These are phyloP conservation scores for Pseudohalonectria lignicola DNA, from an alignment of 2,329 filamentous ascomycete genomes.

Conservation along the genomic window DNA sequence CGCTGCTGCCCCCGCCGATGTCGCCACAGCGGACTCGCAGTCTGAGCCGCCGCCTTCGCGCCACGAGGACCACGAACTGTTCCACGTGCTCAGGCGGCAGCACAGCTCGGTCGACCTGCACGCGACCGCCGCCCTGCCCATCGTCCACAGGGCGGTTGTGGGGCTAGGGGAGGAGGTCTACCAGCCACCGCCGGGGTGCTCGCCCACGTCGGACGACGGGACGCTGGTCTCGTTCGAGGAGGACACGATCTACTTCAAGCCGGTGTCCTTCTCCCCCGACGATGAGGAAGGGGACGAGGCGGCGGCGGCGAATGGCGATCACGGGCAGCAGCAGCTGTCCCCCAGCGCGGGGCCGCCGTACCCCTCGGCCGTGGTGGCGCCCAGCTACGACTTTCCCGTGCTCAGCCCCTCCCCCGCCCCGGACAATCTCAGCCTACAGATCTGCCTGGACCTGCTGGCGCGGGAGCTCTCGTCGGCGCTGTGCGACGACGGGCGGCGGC, in stretches of 20 bases:
- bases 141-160: slow-evolving; percentile 3
- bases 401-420: slow-evolving; percentile 9
- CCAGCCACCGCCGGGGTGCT: slow-evolving; percentile 7
- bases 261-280: slow-evolving; percentile 23
- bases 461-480: slow-evolving; percentile 35
- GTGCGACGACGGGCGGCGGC: background rate
- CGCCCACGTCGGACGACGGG: slow-evolving; percentile 30
- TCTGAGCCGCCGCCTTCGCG: slow-evolving; percentile 13
- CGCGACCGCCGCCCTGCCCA: slow-evolving; percentile 1
- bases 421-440: slow-evolving; percentile 33
- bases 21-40: too few species aligned
- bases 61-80: background rate
- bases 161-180: too few species aligned
- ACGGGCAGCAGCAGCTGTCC: background rate
- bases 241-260: slow-evolving; percentile 34
- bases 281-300: too few species aligned
- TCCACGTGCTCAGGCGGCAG: too few species aligned
- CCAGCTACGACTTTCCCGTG: background rate
- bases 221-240: slow-evolving; percentile 36
- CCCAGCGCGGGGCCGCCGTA: background rate
- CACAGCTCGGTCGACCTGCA: slow-evolving; percentile 3
- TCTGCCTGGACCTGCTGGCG: slow-evolving; percentile 38
- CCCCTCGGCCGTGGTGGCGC: slow-evolving; percentile 4
- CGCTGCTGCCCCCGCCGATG: too few species aligned
- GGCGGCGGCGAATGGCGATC: slow-evolving; percentile 1